A percentile compares a stretch with the other conserved stretches of the same genome.
Evolutionary conservation across 495 filamentous ascomycete species (phyloP).

Genomic region (Penicillium angulare): DNA sequence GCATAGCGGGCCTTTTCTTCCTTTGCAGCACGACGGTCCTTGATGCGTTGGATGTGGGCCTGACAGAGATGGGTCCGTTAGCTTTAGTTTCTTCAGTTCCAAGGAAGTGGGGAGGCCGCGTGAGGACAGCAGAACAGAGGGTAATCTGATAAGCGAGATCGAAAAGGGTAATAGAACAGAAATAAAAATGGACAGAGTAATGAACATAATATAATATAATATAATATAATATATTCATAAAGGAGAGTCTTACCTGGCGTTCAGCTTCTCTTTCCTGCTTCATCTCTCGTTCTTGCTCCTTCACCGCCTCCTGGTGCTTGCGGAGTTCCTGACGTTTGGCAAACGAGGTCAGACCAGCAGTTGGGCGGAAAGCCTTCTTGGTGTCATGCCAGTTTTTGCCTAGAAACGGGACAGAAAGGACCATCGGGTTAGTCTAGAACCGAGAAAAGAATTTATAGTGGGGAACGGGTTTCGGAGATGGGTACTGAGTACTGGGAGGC

Average conservation of each 20-base stretch:
- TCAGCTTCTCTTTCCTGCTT: constrained; percentile 92
- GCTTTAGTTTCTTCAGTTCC: neutral
- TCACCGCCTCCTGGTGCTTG: constrained; percentile 65
- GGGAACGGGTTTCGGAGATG: constrained; percentile 5
- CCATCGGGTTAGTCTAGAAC: constrained; percentile 20
- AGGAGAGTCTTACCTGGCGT: constrained; percentile 76
- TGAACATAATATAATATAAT: neutral
- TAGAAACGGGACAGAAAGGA: constrained; percentile 33
- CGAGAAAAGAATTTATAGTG: constrained; percentile 4
- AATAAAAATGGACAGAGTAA: neutral
- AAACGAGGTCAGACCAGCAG: constrained; percentile 71
- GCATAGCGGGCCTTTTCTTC: constrained; percentile 92
- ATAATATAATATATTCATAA: too few relatives aligned
- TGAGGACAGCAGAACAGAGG: neutral
- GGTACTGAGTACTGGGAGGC: too few relatives aligned
- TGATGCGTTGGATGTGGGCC: constrained; percentile 74
- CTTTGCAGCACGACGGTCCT: constrained; percentile 78
- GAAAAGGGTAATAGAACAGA: neutral
- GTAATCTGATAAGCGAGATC: too few relatives aligned
- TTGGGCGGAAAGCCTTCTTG: constrained; percentile 85
- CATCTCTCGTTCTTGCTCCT: constrained; percentile 90
- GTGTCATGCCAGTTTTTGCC: constrained; percentile 91
- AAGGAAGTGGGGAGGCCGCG: constrained; percentile 2
- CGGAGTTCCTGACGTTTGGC: constrained; percentile 67
- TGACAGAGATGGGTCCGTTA: constrained; percentile 25